Conservation (phyloP, 768 basidiomycete genomes). For the Omphalotus guepiniiformis region DNA sequence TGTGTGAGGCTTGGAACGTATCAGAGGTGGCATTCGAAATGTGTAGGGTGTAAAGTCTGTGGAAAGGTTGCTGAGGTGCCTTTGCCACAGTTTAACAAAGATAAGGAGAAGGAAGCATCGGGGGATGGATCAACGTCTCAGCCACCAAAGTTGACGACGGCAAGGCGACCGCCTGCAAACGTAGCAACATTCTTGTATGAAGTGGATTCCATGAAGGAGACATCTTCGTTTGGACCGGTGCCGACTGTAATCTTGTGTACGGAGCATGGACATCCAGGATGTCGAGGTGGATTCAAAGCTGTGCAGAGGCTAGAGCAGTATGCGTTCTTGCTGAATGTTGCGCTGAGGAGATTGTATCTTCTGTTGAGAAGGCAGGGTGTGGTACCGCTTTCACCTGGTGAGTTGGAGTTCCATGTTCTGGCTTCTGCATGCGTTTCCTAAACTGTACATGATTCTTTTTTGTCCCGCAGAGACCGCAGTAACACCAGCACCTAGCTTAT, state of each 20-base stretch:
- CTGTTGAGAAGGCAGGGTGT: slow-evolving; percentile 86
- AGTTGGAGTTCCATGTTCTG: too few species aligned
- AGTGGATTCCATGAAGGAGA: slow-evolving; percentile 62
- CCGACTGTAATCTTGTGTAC: slow-evolving; percentile 74
- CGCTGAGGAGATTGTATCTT: slow-evolving; percentile 84
- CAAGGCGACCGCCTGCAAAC: slow-evolving; percentile 76
- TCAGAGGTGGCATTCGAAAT: slow-evolving; percentile 94
- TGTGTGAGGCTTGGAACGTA: slow-evolving; percentile 95
- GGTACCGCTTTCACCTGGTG: slow-evolving; percentile 79
- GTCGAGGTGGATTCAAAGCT: slow-evolving; percentile 76
- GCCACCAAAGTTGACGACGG: slow-evolving; percentile 56
- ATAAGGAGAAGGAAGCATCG: slow-evolving; percentile 27
- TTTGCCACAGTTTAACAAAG: slow-evolving; percentile 13
- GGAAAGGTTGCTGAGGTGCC: slow-evolving; percentile 71
- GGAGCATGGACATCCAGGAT: slow-evolving; percentile 67
- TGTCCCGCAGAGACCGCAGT: slow-evolving; percentile 5
- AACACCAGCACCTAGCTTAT: slow-evolving; percentile 25
- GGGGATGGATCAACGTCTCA: slow-evolving; percentile 27
- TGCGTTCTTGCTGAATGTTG: slow-evolving; percentile 94
- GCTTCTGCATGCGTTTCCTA: slow-evolving; percentile 6
- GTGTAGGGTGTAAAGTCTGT: slow-evolving; percentile 81
- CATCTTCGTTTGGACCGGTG: slow-evolving; percentile 65
- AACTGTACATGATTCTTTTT: slow-evolving; percentile 9
- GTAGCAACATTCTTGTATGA: slow-evolving; percentile 78
- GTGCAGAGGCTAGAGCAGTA: slow-evolving; percentile 97